These are phyloP conservation scores for Furcasterigmium furcatum DNA, from an alignment of 2,329 filamentous ascomycete species.

Conservation along the genomic window DNA sequence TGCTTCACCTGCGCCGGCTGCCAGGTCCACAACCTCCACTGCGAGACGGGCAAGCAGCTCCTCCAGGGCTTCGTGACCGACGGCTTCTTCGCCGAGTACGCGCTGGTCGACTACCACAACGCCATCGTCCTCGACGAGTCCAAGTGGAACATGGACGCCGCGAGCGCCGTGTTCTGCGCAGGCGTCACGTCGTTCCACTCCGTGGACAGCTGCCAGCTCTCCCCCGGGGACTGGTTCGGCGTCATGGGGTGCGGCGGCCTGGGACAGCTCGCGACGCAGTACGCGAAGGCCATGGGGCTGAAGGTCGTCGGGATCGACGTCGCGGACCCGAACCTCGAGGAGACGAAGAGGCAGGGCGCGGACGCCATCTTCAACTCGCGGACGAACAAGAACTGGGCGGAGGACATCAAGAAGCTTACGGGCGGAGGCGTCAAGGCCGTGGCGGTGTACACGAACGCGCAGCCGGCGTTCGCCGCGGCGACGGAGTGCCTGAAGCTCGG, in stretches of 20 bases:
- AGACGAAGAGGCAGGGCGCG: conserved; percentile 33
- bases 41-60: conserved; percentile 30
- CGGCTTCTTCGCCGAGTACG: conserved; percentile 45
- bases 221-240: conserved; percentile 33
- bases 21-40: conserved; percentile 36
- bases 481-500: conserved; percentile 29
- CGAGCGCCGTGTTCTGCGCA: conserved; percentile 45
- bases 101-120: conserved; percentile 40
- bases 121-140: conserved; percentile 33
- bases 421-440: conserved; percentile 35
- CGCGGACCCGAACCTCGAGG: conserved; percentile 34
- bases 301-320: conserved; percentile 39
- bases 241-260: conserved; percentile 40
- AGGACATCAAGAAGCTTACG: conserved; percentile 35
- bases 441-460: conserved; percentile 34
- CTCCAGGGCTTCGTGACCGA: conserved; percentile 38
- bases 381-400: conserved; percentile 28
- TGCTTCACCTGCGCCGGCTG: conserved; percentile 45
- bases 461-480: conserved; percentile 30
- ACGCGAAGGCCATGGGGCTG: conserved; percentile 40
- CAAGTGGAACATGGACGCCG: conserved; percentile 25
- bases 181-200: conserved; percentile 42
- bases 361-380: conserved; percentile 39
- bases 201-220: conserved; percentile 30
- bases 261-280: conserved; percentile 42